Percentiles rank a stretch among this genome's conserved stretches.
phyloP scores from a whole-genome alignment of 139 green algal genomes.

The Zygnema circumcarinatum region DNA sequence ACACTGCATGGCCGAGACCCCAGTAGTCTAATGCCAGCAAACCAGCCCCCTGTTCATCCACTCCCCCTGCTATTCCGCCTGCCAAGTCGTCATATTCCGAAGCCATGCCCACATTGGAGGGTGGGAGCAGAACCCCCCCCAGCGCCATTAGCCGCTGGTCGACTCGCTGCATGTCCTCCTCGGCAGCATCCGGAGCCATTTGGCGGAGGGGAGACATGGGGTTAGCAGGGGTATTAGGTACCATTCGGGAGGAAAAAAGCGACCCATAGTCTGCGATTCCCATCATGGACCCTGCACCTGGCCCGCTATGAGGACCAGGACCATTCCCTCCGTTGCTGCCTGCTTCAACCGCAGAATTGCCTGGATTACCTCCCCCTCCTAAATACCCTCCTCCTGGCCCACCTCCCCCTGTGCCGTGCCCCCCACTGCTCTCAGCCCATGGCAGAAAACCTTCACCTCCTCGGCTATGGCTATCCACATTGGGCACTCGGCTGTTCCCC shows the following conservation, averaged over 20 bases:
- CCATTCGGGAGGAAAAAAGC: too few relatives aligned
- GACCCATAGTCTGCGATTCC: too few relatives aligned
- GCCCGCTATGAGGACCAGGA: too few relatives aligned
- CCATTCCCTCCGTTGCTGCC: too few relatives aligned
- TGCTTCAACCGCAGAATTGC: too few relatives aligned
- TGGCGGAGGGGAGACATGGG: not conserved
- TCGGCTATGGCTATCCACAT: constrained; percentile 10
- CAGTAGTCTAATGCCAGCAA: not conserved
- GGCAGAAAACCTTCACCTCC: constrained; percentile 8
- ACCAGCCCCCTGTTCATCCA: not conserved
- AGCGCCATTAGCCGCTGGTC: not conserved
- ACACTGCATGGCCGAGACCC: not conserved
- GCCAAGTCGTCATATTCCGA: not conserved
- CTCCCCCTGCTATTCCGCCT: not conserved
- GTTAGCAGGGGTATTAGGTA: not conserved
- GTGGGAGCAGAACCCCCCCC: not conserved
- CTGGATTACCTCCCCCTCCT: too few relatives aligned
- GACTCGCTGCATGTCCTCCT: not conserved
- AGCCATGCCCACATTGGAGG: not conserved
- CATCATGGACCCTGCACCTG: too few relatives aligned
- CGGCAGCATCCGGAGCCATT: not conserved
- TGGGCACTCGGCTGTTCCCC: not conserved
- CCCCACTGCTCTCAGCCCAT: not conserved
- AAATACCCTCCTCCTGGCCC: too few relatives aligned
- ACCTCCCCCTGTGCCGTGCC: not conserved